Conservation (phyloP, 2,329 filamentous ascomycete genomes). For the Tolypocladium cylindrosporum region DNA sequence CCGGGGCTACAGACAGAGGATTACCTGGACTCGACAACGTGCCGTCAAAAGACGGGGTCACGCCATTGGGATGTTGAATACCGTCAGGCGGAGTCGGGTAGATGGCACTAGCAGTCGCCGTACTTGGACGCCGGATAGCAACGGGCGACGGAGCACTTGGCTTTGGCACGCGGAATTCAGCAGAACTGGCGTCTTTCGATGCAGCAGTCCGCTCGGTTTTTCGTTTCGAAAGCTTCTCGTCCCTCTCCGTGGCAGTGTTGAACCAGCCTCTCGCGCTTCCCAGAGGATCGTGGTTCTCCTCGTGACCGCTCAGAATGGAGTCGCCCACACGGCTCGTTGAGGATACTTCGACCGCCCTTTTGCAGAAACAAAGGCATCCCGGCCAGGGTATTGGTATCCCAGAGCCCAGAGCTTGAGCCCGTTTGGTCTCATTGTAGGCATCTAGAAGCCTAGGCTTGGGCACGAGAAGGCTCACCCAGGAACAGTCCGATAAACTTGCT, state of each 20-base stretch:
- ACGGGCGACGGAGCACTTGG: slow-evolving; percentile 43
- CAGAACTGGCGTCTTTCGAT: slow-evolving; percentile 30
- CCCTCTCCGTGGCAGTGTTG: slow-evolving; percentile 30
- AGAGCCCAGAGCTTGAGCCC: slow-evolving; percentile 22
- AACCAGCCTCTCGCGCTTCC: slow-evolving; percentile 40
- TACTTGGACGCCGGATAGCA: slow-evolving; percentile 38
- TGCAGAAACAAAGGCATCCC: slow-evolving; percentile 41
- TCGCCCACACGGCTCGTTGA: slow-evolving; percentile 29
- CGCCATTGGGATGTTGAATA: slow-evolving; percentile 40
- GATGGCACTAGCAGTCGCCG: slow-evolving; percentile 41
- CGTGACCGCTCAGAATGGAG: slow-evolving; percentile 22
- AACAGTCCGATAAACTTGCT: slow-evolving; percentile 29
- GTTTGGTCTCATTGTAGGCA: slow-evolving; percentile 29
- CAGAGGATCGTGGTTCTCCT: slow-evolving; percentile 38
- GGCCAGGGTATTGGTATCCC: slow-evolving; percentile 42
- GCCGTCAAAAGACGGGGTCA: slow-evolving; percentile 47
- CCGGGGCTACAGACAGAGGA: slow-evolving; percentile 15
- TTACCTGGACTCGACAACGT: slow-evolving; percentile 46
- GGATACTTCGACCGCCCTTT: slow-evolving; percentile 30
- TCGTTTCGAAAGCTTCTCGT: slow-evolving; percentile 35
- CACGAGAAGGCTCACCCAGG: slow-evolving; percentile 43
- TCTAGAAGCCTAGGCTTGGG: slow-evolving; percentile 34
- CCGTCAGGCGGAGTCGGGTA: slow-evolving; percentile 66
- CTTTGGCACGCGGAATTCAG: slow-evolving; percentile 30
- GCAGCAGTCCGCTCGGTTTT: slow-evolving; percentile 38